Evolutionary conservation across 2,329 filamentous ascomycete species (phyloP).

Genomic region (Exophiala xenobiotica): DNA sequence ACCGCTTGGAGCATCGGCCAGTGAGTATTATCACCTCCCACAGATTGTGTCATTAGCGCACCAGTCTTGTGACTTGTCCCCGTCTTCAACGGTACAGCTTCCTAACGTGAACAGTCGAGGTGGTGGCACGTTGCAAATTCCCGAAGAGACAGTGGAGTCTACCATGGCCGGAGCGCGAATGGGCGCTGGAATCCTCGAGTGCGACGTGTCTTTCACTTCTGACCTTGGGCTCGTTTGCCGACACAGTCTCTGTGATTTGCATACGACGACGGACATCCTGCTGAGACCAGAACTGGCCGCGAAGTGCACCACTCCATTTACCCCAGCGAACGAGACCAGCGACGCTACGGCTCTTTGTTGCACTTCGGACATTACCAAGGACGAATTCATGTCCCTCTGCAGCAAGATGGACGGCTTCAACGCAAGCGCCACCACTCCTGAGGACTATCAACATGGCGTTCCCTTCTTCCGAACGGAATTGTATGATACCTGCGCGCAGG

Average conservation of each 20-base stretch:
- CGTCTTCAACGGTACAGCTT: constrained; percentile 38
- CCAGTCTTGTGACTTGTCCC: background rate
- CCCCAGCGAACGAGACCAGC: constrained; percentile 52
- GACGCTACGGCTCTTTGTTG: constrained; percentile 65
- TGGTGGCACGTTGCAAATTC: constrained; percentile 56
- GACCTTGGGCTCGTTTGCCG: constrained; percentile 67
- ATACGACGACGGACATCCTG: constrained; percentile 69
- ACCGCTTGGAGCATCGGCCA: constrained; percentile 58
- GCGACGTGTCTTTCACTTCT: constrained; percentile 66
- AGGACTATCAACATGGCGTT: constrained; percentile 59
- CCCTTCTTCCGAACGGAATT: constrained; percentile 39
- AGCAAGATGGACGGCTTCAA: constrained; percentile 69
- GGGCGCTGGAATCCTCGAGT: constrained; percentile 67
- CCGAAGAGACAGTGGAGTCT: constrained; percentile 62
- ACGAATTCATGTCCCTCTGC: constrained; percentile 67
- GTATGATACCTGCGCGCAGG: constrained; percentile 53
- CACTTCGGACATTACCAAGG: constrained; percentile 67
- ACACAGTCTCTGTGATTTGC: constrained; percentile 66
- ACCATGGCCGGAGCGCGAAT: constrained; percentile 63
- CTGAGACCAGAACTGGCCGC: constrained; percentile 59
- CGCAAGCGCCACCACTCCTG: constrained; percentile 53
- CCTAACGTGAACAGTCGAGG: constrained; percentile 46
- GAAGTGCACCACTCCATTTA: constrained; percentile 64
- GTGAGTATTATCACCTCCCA: background rate
- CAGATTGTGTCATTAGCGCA: too few species aligned